Base-by-base conservation (phyloP, 352 stramenopile species). In the Pythium insidiosum region DNA sequence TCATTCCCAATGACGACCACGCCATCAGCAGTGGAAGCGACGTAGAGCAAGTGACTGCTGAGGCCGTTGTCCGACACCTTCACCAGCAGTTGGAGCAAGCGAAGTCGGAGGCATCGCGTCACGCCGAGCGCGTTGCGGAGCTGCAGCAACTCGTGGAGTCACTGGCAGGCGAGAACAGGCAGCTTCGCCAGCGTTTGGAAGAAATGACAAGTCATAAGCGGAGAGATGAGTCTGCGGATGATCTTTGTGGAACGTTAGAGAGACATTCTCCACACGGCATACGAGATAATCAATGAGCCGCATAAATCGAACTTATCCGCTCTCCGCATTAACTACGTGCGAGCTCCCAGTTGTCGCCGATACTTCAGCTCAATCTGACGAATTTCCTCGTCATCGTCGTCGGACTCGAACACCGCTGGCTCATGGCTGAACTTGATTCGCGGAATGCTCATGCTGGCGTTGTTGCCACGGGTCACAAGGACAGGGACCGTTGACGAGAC, bases 281-380 rank as follows among this genome's bases (percentile, higher is more conserved):
- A n/a, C n/a, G n/a, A n/a, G n/a, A n/a, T n/a, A n/a, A n/a, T n/a
- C n/a, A n/a, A n/a, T n/a, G n/a, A n/a, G n/a, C n/a, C n/a, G n/a
- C n/a, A n/a, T n/a, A n/a, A n/a, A n/a, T n/a, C n/a, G n/a, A n/a
- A n/a, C n/a, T n/a, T n/a, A n/a, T n/a, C n/a, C n/a, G n/a, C n/a
- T n/a, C n/a, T n/a, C n/a, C n/a, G n/a, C n/a, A n/a, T n/a, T n/a
- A n/a, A n/a, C n/a, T n/a, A n/a, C n/a, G n/a, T n/a, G n/a, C n/a
- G n/a, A n/a, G n/a, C n/a, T n/a, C n/a, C n/a, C n/a, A 33, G 28
- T 33, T 33, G 28, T 15, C 28, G 28, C 50, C 40, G 39, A 19
- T 90, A 90, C 40, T 90, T 90, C 23, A 78, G 63, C 51, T 88
- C 74, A 29, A 90, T 90, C 47, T 71, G 66, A 6, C 69, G 61